Evolutionary conservation across 1,139 yeast species (phyloP), one percentile per base, ranked within the genome.

Genomic region (Suhomyces chickasaworum): DNA sequence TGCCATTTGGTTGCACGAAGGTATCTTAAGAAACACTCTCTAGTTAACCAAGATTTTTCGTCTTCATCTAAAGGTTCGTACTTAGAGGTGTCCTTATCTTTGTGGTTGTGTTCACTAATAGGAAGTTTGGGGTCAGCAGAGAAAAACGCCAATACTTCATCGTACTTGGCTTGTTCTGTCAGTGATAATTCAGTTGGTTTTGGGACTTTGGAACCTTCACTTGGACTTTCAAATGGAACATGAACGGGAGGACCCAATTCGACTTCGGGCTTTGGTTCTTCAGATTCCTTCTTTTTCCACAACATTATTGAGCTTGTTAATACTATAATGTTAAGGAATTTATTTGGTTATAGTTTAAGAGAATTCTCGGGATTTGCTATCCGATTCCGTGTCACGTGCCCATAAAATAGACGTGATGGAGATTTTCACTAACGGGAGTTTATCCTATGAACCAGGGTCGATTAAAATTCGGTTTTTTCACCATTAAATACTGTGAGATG

Each of bases 221-320:
- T 77, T 0, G 87, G 80, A 1, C 56, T 56, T 8, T 66, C 69
- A 56, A 86, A 84, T 1, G 95, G 93, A 7, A 65, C 49, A 45
- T 57, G 61, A 3, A 61, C 64, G 22, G 51, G 52, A 44, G 55
- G 56, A 25, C 57, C 46, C 6, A 33, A 37, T 15, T 39, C 42
- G 18, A 51, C 50, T 15, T 46, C 35, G 16, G 44, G 36, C 22
- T 23, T 27, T 15, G 30, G 30, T 21, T 42, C 39, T 16, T 43
- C 41, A 23, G 39, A 10, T 3, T 37, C 38, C 37, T 47, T 47
- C 41, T 47, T 47, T 15, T 36, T 38, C 41, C 46, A 43, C 46
- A 32, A 31, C 41, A 33, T 33, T 36, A 12, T 25, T 13, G 13
- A 25, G 7, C n/a, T 25, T n/a, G n/a, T n/a, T n/a, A n/a, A n/a